Conservation (phyloP, 2,329 filamentous ascomycete species). For the Clonostachys sp. region DNA sequence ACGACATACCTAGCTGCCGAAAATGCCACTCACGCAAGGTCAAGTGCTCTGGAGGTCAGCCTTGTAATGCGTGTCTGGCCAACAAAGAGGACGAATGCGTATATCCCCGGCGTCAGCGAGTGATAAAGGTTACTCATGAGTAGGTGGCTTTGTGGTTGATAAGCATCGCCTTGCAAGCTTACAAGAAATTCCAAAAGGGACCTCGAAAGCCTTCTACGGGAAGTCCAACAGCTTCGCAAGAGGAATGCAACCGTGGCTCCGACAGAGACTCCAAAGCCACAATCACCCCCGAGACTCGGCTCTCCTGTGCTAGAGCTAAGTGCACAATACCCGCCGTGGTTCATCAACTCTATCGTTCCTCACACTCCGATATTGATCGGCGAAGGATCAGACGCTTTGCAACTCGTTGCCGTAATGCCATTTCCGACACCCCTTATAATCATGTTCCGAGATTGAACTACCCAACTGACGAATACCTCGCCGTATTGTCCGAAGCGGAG, state of each 20-base stretch:
- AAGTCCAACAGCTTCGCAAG: neutral
- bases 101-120: slow-evolving; percentile 11
- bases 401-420: slow-evolving; percentile 26
- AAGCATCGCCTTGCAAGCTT: neutral
- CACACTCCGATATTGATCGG: slow-evolving; percentile 25
- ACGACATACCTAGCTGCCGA: slow-evolving; percentile 7
- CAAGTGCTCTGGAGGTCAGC: slow-evolving; percentile 12
- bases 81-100: slow-evolving; percentile 10
- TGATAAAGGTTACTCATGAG: slow-evolving; percentile 7
- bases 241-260: neutral
- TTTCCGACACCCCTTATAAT: slow-evolving; percentile 17
- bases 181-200: neutral
- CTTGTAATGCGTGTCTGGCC: slow-evolving; percentile 11
- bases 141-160: neutral
- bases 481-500: slow-evolving; percentile 17
- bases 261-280: neutral
- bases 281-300: neutral
- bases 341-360: slow-evolving; percentile 22
- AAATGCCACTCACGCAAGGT: slow-evolving; percentile 15
- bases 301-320: neutral
- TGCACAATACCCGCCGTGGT: slow-evolving; percentile 17
- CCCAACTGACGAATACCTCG: slow-evolving; percentile 19
- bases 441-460: slow-evolving; percentile 27
- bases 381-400: slow-evolving; percentile 30
- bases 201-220: neutral